Base-by-base conservation (phyloP, 768 basidiomycete genomes). In the Botryobasidium botryosum region DNA sequence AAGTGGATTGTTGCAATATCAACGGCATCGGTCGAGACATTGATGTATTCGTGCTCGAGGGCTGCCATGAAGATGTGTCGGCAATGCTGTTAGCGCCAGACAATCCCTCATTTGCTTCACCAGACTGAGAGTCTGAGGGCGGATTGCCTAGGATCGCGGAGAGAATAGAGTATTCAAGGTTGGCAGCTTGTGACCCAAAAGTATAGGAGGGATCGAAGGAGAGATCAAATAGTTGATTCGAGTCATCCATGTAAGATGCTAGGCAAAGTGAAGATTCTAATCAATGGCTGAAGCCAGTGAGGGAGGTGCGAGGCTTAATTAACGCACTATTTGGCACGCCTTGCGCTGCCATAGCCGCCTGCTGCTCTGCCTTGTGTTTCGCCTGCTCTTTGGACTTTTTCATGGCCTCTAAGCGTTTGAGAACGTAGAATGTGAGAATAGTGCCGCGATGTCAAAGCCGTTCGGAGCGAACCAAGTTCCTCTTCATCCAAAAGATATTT, bases 401-500 rank as follows among this genome's bases (percentile, higher is more conserved):
- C 17, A 40, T 21, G 12, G 52, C 46, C 1, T 39, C 44, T 12
- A 45, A 13, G n/a, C 18, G 28, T 3, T n/a, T 13, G 31, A 5
- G 2, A 26, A 6, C 6, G 42, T 8, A 15, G 13, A 20, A 7
- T n/a, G 26, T 10, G 27, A 28, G 24, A 15, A 17, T 25, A 18
- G 18, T 7, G 6, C 23, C 25, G 10, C 24, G 17, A 23, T 18
- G 36, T 40, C 27, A 42, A 17, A 29, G 17, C 18, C 27, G 28
- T 15, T 40, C 6, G 1, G 37, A 27, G 3, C 39, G 49, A 58
- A 85, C 88, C 82, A 45, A 91, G 77, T 59, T 97, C 91, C 37
- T 85, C 83, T 33, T 91, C 86, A 59, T 92, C 87, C 46, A 92
- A 67, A 13, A 99, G 73, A 61, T 97, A 99, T 57, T 97, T 96